Percentiles rank a stretch among this genome's conserved stretches.
These are phyloP conservation scores for Purpureocillium lavendulum DNA, from an alignment of 2,329 filamentous ascomycete genomes.

Conservation along the genomic window DNA sequence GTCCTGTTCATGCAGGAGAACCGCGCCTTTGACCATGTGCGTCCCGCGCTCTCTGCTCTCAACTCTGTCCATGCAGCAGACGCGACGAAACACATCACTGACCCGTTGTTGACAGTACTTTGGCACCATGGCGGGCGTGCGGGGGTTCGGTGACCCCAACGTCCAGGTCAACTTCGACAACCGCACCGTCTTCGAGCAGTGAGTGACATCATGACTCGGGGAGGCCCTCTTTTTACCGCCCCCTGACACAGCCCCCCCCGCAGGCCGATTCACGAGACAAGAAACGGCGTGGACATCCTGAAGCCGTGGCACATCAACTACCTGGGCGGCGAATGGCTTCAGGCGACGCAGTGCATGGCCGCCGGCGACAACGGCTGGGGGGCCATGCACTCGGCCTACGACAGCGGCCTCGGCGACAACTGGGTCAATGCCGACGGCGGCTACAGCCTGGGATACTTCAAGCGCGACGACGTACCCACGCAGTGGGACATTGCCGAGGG, in stretches of 20 bases:
- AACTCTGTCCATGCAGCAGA: not conserved
- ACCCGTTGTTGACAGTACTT: constrained; percentile 38
- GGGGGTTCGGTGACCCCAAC: constrained; percentile 41
- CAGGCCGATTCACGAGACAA: constrained; percentile 18
- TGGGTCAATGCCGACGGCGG: constrained; percentile 28
- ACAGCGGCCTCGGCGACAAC: constrained; percentile 38
- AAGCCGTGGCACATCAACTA: constrained; percentile 45
- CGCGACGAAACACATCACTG: not conserved
- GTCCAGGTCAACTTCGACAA: constrained; percentile 22
- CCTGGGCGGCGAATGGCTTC: constrained; percentile 31
- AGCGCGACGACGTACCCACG: constrained; percentile 40
- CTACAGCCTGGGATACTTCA: constrained; percentile 36
- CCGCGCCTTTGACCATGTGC: constrained; percentile 22
- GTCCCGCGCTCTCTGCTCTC: constrained; percentile 4
- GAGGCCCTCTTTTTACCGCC: constrained; percentile 11
- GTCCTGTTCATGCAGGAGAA: constrained; percentile 49
- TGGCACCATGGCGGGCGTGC: constrained; percentile 43
- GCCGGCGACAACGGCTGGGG: constrained; percentile 43
- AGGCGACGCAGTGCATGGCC: constrained; percentile 43
- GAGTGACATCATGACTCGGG: constrained; percentile 8
- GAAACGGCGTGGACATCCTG: constrained; percentile 32
- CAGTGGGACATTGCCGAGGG: constrained; percentile 47
- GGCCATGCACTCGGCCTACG: constrained; percentile 42
- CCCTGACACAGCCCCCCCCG: too few relatives aligned
- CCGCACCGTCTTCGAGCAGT: constrained; percentile 40